Percentiles rank a stretch among this genome's conserved stretches.
phyloP scores from a whole-genome alignment of 2,329 filamentous ascomycete species.

The Fusarium liriodendri region DNA sequence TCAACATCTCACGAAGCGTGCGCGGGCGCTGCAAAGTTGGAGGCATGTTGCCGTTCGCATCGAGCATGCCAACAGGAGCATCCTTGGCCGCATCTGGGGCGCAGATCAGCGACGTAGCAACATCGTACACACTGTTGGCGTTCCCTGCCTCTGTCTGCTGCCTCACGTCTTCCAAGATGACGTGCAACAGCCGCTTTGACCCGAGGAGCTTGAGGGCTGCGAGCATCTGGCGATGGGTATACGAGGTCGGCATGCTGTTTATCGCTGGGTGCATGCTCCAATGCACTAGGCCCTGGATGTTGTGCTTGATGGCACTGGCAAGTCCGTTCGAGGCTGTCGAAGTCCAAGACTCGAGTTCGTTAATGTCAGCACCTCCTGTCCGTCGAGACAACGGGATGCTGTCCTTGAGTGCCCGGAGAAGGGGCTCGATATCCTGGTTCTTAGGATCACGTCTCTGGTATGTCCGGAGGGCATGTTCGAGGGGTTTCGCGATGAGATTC shows the following conservation, averaged over 20 bases:
- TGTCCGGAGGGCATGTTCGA: slow-evolving; percentile 74
- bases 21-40: slow-evolving; percentile 58
- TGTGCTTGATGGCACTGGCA: slow-evolving; percentile 67
- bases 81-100: slow-evolving; percentile 69
- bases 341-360: slow-evolving; percentile 77
- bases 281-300: slow-evolving; percentile 70
- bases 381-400: slow-evolving; percentile 69
- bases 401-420: slow-evolving; percentile 73
- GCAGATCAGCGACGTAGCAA: slow-evolving; percentile 76
- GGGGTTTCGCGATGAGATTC: slow-evolving; percentile 75
- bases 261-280: slow-evolving; percentile 72
- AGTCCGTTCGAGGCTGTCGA: slow-evolving; percentile 67
- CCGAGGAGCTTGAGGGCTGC: slow-evolving; percentile 71
- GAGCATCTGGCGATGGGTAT: slow-evolving; percentile 78
- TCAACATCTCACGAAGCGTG: slow-evolving; percentile 71
- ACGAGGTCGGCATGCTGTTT: slow-evolving; percentile 70
- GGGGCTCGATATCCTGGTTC: slow-evolving; percentile 75
- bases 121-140: slow-evolving; percentile 73
- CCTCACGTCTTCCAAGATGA: slow-evolving; percentile 76
- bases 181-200: slow-evolving; percentile 67
- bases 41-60: slow-evolving; percentile 50
- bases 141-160: slow-evolving; percentile 69
- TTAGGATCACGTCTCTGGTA: slow-evolving; percentile 75
- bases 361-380: slow-evolving; percentile 70
- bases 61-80: slow-evolving; percentile 47